Conservation (phyloP, 2,329 filamentous ascomycete species). For the Ophiostoma piceae region DNA sequence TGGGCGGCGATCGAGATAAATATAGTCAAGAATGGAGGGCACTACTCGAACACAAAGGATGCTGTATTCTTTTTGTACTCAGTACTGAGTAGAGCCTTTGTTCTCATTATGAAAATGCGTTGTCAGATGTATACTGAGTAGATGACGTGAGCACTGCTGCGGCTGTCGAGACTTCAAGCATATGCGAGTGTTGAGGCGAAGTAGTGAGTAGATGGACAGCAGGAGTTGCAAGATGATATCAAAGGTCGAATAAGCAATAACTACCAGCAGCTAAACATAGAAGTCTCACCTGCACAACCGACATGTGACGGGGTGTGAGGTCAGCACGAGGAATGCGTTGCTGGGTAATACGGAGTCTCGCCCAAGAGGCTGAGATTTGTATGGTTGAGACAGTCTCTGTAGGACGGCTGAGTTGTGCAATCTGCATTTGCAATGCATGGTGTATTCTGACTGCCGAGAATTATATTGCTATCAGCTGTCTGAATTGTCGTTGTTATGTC, state of each 20-base stretch:
- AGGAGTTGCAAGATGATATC: not conserved
- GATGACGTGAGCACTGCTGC: not conserved
- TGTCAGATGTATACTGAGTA: not conserved
- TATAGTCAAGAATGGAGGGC: not conserved
- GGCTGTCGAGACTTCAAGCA: not conserved
- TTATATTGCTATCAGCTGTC: not conserved
- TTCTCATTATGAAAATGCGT: no score
- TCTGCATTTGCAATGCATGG: no score
- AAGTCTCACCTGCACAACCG: not conserved
- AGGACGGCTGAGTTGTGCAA: not conserved
- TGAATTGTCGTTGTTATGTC: not conserved
- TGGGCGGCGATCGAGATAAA: not conserved
- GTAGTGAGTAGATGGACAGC: not conserved
- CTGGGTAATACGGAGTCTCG: not conserved
- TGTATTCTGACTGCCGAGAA: not conserved
- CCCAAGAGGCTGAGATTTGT: not conserved
- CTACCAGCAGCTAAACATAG: not conserved
- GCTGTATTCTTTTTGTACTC: no score
- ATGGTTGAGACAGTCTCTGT: not conserved
- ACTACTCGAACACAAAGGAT: not conserved
- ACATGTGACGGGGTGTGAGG: not conserved
- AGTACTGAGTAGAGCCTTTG: no score
- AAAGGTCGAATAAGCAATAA: not conserved
- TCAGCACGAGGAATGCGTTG: constrained; percentile 10
- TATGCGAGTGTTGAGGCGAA: not conserved